Base-by-base conservation (phyloP, 192 early-diverging fungal species). In the Geranomyces variabilis region DNA sequence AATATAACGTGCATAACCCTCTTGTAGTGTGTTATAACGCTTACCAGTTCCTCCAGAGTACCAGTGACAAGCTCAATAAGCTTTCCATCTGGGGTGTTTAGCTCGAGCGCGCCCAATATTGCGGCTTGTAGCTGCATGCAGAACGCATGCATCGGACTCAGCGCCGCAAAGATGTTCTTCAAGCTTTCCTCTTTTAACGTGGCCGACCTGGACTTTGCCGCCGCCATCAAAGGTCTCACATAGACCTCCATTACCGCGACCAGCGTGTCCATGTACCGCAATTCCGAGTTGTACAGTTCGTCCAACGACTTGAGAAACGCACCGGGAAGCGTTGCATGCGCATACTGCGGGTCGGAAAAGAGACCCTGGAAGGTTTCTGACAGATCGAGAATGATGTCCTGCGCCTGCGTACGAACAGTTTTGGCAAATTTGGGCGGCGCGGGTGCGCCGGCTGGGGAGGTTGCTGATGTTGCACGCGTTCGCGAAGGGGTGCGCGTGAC, bases 141-240 rank as follows among this genome's bases (percentile, higher is more conserved):
- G 44, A 74, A 74, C 26, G 63, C 21, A 47, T 74, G 72, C 55
- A 74, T 31, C n/a, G 72, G 29, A 43, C 72, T 74, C 13, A 74
- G 45, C 26, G 21, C 43, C 56, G 63, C 63, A 67, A 74, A 74
- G 33, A 74, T 67, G 12, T 49, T 59, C 30, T 74, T 74, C 15
- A 74, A 29, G n/a, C 41, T 31, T 29, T 74, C 72, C 34, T 74
- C 72, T 49, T 74, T 74, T 51, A 74, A 43, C 4, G 67, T 53
- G 1, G 58, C 45, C 7, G 17, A 26, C 43, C 58, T n/a, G 1
- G 29, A 28, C 41, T 65, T 34, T 29, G 55, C 31, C 24, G 64
- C 26, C 15, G 30, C 51, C 17, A 74, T 67, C 9, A 74, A 47
- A 22, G 72, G 72, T 21, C 72, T 63, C 29, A 74, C 72, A 36